A percentile compares a stretch with the other conserved stretches of the same genome.
Evolutionary conservation across 257 asterid genomes (phyloP).

Genomic region (Anisodus tanguticus): DNA sequence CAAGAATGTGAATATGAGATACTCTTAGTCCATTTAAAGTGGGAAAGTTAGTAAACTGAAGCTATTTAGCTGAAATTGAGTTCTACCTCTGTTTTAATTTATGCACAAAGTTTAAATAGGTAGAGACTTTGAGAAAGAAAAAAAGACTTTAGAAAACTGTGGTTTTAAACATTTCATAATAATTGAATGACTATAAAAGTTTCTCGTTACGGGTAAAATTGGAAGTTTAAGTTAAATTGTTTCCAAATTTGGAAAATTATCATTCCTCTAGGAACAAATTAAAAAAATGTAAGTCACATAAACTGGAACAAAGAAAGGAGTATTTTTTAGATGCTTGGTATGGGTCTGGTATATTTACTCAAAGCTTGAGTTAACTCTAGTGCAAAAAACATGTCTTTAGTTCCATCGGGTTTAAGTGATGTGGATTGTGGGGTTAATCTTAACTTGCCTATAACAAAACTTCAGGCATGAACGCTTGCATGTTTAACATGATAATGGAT

Average conservation of each 20-base stretch:
- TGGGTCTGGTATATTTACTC: neutral
- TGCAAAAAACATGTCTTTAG: neutral
- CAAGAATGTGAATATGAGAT: slow-evolving; percentile 16
- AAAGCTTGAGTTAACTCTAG: neutral
- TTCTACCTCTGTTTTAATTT: neutral
- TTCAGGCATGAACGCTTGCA: neutral
- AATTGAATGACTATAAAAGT: neutral
- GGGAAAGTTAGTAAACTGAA: neutral
- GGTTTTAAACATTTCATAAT: neutral
- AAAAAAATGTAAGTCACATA: neutral
- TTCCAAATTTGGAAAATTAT: neutral
- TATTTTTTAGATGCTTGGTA: neutral
- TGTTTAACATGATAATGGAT: neutral
- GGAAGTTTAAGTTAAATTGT: neutral
- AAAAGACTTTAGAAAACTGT: neutral
- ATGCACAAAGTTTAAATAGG: neutral
- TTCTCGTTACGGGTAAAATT: neutral
- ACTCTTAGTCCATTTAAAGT: neutral
- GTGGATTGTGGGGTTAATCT: neutral
- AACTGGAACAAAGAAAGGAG: neutral
- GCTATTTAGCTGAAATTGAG: neutral
- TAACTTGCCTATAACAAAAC: neutral
- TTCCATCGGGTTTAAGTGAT: neutral
- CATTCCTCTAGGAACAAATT: neutral
- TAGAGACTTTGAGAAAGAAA: neutral